These are phyloP conservation scores for Zymoseptoria tritici DNA, from an alignment of 2,329 filamentous ascomycete species.

Conservation along the genomic window DNA sequence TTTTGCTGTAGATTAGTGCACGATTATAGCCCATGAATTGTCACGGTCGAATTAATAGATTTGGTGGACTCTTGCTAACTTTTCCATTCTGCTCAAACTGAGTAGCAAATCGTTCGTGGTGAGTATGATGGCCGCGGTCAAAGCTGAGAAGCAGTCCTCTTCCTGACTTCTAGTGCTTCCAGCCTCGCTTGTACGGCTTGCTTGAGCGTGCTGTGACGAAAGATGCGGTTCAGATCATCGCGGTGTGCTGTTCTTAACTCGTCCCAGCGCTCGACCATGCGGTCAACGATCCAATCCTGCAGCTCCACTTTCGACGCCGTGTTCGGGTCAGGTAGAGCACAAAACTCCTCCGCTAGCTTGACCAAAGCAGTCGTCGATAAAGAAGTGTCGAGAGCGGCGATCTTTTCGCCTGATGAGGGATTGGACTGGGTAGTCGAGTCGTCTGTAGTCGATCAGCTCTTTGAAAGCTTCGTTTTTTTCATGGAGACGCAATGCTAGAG, in stretches of 20 bases:
- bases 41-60: neutral
- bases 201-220: neutral
- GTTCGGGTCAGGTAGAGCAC: neutral
- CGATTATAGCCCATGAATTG: neutral
- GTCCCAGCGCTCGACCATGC: slow-evolving; percentile 5
- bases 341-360: neutral
- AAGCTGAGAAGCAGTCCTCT: neutral
- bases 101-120: too few relatives aligned
- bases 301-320: neutral
- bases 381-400: neutral
- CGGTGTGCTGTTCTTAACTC: slow-evolving; percentile 1
- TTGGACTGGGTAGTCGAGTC: neutral
- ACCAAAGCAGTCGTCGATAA: neutral
- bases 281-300: slow-evolving; percentile 5
- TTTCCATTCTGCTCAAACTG: neutral
- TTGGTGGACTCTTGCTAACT: neutral
- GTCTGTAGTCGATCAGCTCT: neutral
- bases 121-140: neutral
- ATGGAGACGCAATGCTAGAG: neutral
- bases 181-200: neutral
- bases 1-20: slow-evolving; percentile 14
- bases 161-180: neutral
- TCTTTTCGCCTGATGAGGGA: neutral
- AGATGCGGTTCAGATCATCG: neutral
- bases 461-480: neutral